A percentile compares a stretch with the other conserved stretches of the same genome.
Evolutionary conservation across 768 basidiomycete genomes (phyloP).

Genomic region (Chalciporus sphaerocephalus): DNA sequence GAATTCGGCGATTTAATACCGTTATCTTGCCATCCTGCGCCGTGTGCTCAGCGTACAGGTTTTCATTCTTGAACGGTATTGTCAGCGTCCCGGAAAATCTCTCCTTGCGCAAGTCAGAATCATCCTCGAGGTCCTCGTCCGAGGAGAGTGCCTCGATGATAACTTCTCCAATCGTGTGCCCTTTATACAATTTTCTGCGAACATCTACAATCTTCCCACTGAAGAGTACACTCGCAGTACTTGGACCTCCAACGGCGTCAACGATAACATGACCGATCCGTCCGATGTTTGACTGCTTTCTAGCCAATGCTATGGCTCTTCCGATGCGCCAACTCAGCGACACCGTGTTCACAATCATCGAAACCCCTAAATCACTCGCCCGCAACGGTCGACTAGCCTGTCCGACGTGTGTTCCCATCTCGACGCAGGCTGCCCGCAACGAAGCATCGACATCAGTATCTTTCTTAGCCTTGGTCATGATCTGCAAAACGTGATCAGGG

Average conservation of each 20-base stretch:
- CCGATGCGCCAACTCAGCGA: constrained; percentile 64
- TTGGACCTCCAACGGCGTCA: constrained; percentile 33
- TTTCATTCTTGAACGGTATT: constrained; percentile 64
- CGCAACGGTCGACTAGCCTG: constrained; percentile 39
- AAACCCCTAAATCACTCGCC: constrained; percentile 33
- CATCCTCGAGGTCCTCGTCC: constrained; percentile 29
- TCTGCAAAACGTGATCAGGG: constrained; percentile 19
- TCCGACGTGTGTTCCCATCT: constrained; percentile 52
- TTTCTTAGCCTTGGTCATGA: constrained; percentile 43
- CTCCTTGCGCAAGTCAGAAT: constrained; percentile 9
- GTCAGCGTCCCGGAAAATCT: constrained; percentile 34
- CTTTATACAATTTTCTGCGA: constrained; percentile 36
- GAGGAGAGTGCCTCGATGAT: constrained; percentile 27
- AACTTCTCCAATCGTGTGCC: constrained; percentile 38
- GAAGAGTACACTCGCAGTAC: constrained; percentile 44
- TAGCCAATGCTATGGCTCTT: constrained; percentile 49
- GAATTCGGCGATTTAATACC: constrained; percentile 7
- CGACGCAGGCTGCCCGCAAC: constrained; percentile 45
- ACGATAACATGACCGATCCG: constrained; percentile 34
- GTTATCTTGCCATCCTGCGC: constrained; percentile 24
- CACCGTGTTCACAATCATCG: constrained; percentile 48
- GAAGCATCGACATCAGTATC: constrained; percentile 41
- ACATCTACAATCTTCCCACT: constrained; percentile 59
- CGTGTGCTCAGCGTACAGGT: constrained; percentile 46
- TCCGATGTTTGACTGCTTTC: constrained; percentile 43